phyloP scores from a whole-genome alignment of 2,329 filamentous ascomycete species.

The Thermothelomyces thermophilus region DNA sequence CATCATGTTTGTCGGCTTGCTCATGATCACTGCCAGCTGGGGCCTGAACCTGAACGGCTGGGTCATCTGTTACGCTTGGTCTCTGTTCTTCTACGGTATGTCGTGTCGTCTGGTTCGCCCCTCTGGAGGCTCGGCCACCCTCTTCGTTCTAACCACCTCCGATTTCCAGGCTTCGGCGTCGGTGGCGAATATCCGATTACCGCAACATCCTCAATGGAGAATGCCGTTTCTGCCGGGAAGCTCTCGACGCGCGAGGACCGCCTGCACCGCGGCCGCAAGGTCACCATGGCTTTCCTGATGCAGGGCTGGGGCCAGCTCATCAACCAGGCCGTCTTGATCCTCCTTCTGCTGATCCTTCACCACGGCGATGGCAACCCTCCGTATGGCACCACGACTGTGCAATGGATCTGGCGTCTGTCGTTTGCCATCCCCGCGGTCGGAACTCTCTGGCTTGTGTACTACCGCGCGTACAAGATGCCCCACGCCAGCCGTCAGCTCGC shows the following conservation, averaged over 20 bases:
- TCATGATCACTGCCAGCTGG: constrained; percentile 91
- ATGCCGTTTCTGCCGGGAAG: constrained; percentile 76
- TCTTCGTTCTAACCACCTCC: constrained; percentile 11
- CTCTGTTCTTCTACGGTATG: constrained; percentile 82
- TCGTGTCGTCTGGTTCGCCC: too few relatives aligned
- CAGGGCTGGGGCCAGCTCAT: constrained; percentile 96
- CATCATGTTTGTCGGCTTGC: constrained; percentile 88
- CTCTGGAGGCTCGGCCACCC: not conserved
- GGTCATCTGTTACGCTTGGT: constrained; percentile 96
- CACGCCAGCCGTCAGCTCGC: constrained; percentile 76
- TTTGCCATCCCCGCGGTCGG: constrained; percentile 88
- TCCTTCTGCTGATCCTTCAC: constrained; percentile 84
- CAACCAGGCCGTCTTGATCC: constrained; percentile 86
- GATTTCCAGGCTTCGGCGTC: constrained; percentile 50
- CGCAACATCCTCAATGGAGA: constrained; percentile 90
- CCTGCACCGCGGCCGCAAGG: constrained; percentile 90
- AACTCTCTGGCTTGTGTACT: constrained; percentile 92
- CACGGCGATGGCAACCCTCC: constrained; percentile 67
- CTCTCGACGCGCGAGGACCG: constrained; percentile 88
- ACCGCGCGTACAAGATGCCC: constrained; percentile 92
- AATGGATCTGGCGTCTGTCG: constrained; percentile 87
- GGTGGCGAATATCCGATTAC: constrained; percentile 96
- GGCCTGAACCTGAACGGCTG: constrained; percentile 81
- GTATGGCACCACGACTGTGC: constrained; percentile 69
- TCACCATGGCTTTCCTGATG: constrained; percentile 95